phyloP scores from a whole-genome alignment of 208 protist genomes.

The Trypanosoma grayi region DNA sequence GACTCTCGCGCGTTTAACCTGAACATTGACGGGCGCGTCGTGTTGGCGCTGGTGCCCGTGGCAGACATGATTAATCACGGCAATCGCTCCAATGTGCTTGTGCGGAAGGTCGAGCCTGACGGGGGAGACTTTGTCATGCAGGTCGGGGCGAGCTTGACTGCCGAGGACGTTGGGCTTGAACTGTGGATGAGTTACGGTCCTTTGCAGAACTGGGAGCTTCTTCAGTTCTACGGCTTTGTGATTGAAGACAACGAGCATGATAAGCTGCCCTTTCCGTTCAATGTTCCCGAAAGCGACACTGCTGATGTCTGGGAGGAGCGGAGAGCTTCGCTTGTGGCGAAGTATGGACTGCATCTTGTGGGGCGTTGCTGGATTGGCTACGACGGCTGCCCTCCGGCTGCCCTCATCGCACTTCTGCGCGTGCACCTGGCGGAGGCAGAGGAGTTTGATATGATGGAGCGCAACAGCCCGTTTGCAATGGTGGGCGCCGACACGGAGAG shows the following conservation, averaged over 20 bases:
- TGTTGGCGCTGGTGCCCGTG: constrained; percentile 70
- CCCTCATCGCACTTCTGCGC: constrained; percentile 73
- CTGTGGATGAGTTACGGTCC: constrained; percentile 94
- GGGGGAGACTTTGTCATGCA: constrained; percentile 82
- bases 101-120: constrained; percentile 61
- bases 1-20: constrained; percentile 90
- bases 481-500: constrained; percentile 56
- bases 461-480: constrained; percentile 44
- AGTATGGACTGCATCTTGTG: constrained; percentile 45
- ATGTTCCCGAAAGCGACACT: constrained; percentile 10
- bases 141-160: constrained; percentile 56
- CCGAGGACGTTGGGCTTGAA: constrained; percentile 64
- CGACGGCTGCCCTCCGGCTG: constrained; percentile 50
- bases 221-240: constrained; percentile 91
- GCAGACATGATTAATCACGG: constrained; percentile 92
- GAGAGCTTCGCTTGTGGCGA: constrained; percentile 38
- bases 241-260: constrained; percentile 77
- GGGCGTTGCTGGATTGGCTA: constrained; percentile 62
- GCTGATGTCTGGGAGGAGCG: constrained; percentile 46
- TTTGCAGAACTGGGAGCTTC: constrained; percentile 91
- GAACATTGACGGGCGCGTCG: constrained; percentile 67
- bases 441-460: constrained; percentile 70
- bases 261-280: constrained; percentile 78
- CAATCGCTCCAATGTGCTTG: constrained; percentile 75
- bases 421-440: constrained; percentile 66